Base-by-base conservation (phyloP, 306 rosid species). In the Inga oerstediana region DNA sequence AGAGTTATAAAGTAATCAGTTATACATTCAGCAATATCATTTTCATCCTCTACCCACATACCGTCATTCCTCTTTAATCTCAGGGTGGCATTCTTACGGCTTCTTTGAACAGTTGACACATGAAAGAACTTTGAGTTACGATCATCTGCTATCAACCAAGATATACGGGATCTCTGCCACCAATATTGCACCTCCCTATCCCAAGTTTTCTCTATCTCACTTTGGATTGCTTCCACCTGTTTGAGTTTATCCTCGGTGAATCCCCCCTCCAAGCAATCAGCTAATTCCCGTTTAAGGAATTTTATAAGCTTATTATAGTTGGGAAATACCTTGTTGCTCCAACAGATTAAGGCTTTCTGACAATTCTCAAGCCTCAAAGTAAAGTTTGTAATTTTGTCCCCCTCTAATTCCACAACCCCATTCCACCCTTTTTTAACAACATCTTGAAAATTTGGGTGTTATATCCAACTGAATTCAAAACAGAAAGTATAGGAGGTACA, bases 401-500 rank as follows among this genome's bases (percentile, higher is more conserved):
- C 16, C 15, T 3, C 4, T 10, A 11, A 3, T 0, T 14, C 16
- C 3, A 11, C 4, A 1, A 1, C 1, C 2, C 2, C 12, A 10
- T 48, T 48, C 56, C 6, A 49, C 0, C 56, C 7, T 15, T 49
- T 4, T 0, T 0, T 1, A 5, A 49, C 20, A 5, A 49, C 19
- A 0, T 14, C 1, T 0, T 0, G 0, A 4, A 13, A 49, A 15
- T 15, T 19, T 11, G 56, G 7, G 14, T 49, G 56, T 2, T 49
- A 0, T 1, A 49, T 0, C 61, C 61, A 54, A 1, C 5, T 19
- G 1, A 16, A 6, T 54, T 54, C 22, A 17, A 16, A 19, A 0
- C 17, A 17, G 22, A 54, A 54, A 0, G 0, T 2, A 12, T 32
- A 46, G 1, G 15, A 16, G 16, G 4, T 5, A 3, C 9, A 3